These are phyloP conservation scores for Neoboletus magnificus DNA, from an alignment of 768 basidiomycete genomes.

Conservation along the genomic window DNA sequence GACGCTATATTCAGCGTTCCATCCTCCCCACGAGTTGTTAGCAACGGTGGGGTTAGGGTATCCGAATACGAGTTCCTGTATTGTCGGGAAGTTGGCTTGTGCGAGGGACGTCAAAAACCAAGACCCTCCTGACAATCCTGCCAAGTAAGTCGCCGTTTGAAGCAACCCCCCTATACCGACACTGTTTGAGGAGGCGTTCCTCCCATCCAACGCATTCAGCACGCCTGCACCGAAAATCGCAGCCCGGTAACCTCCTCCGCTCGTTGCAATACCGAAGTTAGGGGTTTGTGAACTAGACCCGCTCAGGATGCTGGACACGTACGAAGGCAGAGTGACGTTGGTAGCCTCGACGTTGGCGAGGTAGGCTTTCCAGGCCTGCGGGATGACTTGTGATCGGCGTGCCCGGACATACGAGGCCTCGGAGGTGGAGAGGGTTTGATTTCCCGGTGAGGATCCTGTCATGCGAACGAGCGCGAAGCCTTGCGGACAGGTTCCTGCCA, in stretches of 20 bases:
- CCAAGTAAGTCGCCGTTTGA: slow-evolving; percentile 50
- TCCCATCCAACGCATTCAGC: slow-evolving; percentile 46
- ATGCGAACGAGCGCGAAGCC: slow-evolving; percentile 30
- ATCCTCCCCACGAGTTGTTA: slow-evolving; percentile 31
- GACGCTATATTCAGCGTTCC: slow-evolving; percentile 28
- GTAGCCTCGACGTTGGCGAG: slow-evolving; percentile 36
- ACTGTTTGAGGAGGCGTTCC: slow-evolving; percentile 40
- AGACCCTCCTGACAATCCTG: slow-evolving; percentile 48
- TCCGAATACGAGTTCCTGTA: slow-evolving; percentile 39
- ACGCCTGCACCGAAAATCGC: slow-evolving; percentile 54
- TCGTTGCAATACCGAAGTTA: slow-evolving; percentile 47
- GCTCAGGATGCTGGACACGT: slow-evolving; percentile 33
- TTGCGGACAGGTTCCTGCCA: slow-evolving; percentile 16
- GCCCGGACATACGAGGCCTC: slow-evolving; percentile 38
- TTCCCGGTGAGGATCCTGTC: slow-evolving; percentile 18
- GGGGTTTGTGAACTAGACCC: slow-evolving; percentile 27
- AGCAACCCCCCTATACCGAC: slow-evolving; percentile 49
- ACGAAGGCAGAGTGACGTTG: slow-evolving; percentile 29
- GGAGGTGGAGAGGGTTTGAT: slow-evolving; percentile 34
- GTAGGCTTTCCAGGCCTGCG: slow-evolving; percentile 39
- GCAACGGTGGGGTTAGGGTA: slow-evolving; percentile 13
- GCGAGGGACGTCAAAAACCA: slow-evolving; percentile 41
- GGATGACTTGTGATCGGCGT: slow-evolving; percentile 35
- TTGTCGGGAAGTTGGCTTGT: slow-evolving; percentile 39
- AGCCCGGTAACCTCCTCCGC: slow-evolving; percentile 58